These are phyloP conservation scores for Hanseniaspora vineae DNA, from an alignment of 805 yeast genomes.

Conservation along the genomic window DNA sequence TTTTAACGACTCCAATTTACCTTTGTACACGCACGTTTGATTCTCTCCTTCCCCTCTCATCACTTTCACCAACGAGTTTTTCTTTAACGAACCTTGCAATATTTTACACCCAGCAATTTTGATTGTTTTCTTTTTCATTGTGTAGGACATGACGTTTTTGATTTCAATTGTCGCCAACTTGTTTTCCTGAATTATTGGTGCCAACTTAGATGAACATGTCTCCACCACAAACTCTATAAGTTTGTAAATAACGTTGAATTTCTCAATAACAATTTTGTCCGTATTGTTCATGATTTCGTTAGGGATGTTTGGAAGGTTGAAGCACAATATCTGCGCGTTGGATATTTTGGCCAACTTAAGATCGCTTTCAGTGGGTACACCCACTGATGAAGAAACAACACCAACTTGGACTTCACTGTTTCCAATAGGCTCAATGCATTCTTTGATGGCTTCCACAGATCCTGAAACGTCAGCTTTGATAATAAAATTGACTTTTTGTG, in stretches of 20 bases:
- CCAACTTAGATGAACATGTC: constrained; percentile 43
- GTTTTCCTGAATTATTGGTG: constrained; percentile 55
- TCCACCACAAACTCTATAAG: constrained; percentile 73
- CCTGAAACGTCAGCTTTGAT: constrained; percentile 90
- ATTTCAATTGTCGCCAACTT: constrained; percentile 55
- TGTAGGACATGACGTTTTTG: constrained; percentile 59
- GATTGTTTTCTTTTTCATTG: constrained; percentile 40
- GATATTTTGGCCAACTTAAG: constrained; percentile 57
- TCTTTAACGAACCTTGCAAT: constrained; percentile 48
- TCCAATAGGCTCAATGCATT: constrained; percentile 71
- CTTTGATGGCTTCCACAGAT: constrained; percentile 84
- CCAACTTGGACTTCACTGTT: constrained; percentile 67
- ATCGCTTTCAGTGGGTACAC: constrained; percentile 57
- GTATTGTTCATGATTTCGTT: constrained; percentile 42
- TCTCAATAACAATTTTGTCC: constrained; percentile 47
- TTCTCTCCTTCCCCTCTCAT: constrained; percentile 35
- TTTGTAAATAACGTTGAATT: constrained; percentile 74
- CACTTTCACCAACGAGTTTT: constrained; percentile 47
- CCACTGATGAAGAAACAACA: constrained; percentile 68
- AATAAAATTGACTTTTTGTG: constrained; percentile 41
- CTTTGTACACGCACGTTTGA: constrained; percentile 29
- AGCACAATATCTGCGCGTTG: constrained; percentile 61
- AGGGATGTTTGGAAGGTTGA: constrained; percentile 53
- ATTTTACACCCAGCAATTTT: constrained; percentile 86
- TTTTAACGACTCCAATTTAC: constrained; percentile 59